Evolutionary conservation across 495 filamentous ascomycete species (phyloP), one percentile per base, ranked within the genome.

Genomic region (Recurvomyces mirabilis): DNA sequence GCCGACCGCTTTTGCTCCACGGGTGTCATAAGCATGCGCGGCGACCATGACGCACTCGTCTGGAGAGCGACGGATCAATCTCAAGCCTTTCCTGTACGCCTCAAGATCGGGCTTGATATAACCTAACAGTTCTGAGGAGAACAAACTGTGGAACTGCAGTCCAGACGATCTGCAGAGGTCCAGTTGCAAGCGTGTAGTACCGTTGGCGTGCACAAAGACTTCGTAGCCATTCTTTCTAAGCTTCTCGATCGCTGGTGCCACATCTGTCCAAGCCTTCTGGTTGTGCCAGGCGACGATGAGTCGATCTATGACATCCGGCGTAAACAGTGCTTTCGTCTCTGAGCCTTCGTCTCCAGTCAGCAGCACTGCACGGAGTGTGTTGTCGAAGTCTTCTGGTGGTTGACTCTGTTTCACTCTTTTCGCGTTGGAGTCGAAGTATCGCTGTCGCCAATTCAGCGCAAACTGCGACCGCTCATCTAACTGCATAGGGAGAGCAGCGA

Each of bases 41-140:
- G 84, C 82, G 12, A 87, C 83, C 74, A 89, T 71, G 0, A 74
- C 82, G 38, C 83, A 81, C 47, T 87, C 69, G 11, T 43, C 47
- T 0, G 75, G 69, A 43, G 71, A 51, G 25, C 78, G 41, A 0
- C 70, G 74, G 24, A 87, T 59, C 24, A 62, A 57, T 26, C 63
- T 51, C 7, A 70, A 78, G 2, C 79, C 82, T 0, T 81, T 82
- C 0, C 64, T 59, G 59, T 87, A 88, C 9, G 79, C 75, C 26
- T 60, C 62, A 12, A 76, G 71, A 43, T 74, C 70, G 5, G 84
- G 84, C 58, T 89, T 91, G 55, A 87, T 87, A 5, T 73, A 76
- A 10, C 68, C 66, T 53, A 86, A 87, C 42, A 79, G 65, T 60
- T 79, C 82, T 1, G 74, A 70, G 18, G 73, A 80, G 34, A 75